A percentile compares a stretch with the other conserved stretches of the same genome.
These are phyloP conservation scores for Theobroma grandiflorum DNA, from an alignment of 441 rosid species.

Conservation along the genomic window DNA sequence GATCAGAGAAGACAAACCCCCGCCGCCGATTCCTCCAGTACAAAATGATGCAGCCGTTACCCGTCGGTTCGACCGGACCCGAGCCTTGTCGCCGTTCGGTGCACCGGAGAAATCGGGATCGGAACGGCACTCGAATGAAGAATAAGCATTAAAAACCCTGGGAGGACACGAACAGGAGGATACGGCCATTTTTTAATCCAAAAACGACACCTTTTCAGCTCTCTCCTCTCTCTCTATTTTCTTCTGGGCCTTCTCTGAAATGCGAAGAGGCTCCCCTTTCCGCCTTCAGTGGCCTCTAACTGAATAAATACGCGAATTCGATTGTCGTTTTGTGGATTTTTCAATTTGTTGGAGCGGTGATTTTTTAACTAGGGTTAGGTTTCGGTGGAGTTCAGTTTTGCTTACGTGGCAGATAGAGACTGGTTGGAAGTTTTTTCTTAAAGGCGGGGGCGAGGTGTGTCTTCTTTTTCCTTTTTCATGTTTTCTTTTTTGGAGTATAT, in stretches of 20 bases:
- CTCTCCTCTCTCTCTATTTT: conserved; percentile 9
- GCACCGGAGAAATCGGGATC: conserved; percentile 69
- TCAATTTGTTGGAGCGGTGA: too few species aligned
- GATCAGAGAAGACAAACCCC: conserved; percentile 71
- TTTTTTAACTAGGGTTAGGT: conserved; percentile 14
- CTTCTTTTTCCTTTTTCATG: too few species aligned
- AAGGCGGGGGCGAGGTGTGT: too few species aligned
- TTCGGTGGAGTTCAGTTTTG: neutral
- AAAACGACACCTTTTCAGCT: conserved; percentile 11
- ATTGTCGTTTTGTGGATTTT: conserved; percentile 19
- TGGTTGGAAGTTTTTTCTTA: neutral
- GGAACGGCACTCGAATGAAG: conserved; percentile 80
- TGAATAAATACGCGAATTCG: conserved; percentile 16
- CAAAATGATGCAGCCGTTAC: neutral
- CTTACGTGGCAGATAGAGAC: conserved; percentile 12
- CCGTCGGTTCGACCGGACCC: conserved; percentile 35
- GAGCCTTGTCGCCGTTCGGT: conserved; percentile 41
- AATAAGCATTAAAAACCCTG: conserved; percentile 39
- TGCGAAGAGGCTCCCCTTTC: conserved; percentile 34
- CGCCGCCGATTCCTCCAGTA: conserved; percentile 36
- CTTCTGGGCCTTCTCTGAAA: conserved; percentile 25
- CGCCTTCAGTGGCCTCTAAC: conserved; percentile 28
- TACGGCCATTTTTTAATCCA: conserved; percentile 55
- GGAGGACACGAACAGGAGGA: conserved; percentile 46
- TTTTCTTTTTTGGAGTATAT: too few species aligned